Evolutionary conservation across 2,329 filamentous ascomycete species (phyloP), one percentile per base, ranked within the genome.

Genomic region (Hyphodiscus sp.): DNA sequence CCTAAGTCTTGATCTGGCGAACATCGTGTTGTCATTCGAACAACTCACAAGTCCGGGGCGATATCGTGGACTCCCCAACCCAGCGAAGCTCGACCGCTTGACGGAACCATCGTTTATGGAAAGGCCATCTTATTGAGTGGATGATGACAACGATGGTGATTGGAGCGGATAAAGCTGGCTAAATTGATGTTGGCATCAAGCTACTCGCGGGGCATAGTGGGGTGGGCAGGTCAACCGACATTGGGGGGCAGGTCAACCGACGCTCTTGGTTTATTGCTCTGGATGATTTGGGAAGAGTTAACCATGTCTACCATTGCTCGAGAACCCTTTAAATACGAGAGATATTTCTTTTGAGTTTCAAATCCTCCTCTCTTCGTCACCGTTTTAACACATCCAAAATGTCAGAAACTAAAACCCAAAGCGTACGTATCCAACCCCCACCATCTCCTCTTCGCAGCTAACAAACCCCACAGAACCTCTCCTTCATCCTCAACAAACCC

Each of bases 401-500:
- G 56, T 49, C 54, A 45, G 51, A 57, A 38, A 41, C 45, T 33
- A 50, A 49, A 53, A 51, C 52, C 54, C 52, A 59, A 53, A 58
- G 54, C 43, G 60, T 33, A 13, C 46, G 45, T 13, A 29, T 11
- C 30, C 43, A 6, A 26, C 23, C 47, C 29, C 30, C 4, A 15
- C 16, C 19, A 43, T n/a, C 15, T 48, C 23, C 18, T 51, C 50
- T 42, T 50, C 16, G 33, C 33, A 54, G 20, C 46, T 47, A 47
- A 45, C 29, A 42, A 33, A 10, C 19, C 11, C 5, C 23, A 13
- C 52, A 72, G 69, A 71, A 72, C 58, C 67, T 67, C 55, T 70
- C 69, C 41, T 72, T 71, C 63, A 56, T 72, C 47, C 64, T 72
- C 51, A 65, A 67, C 58, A 66, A 67, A 47, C 56, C 65, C 23